Percentiles rank a stretch among this genome's conserved stretches.
These are phyloP conservation scores for Coemansia sp. DNA, from an alignment of 192 early-diverging fungal genomes.

Conservation along the genomic window DNA sequence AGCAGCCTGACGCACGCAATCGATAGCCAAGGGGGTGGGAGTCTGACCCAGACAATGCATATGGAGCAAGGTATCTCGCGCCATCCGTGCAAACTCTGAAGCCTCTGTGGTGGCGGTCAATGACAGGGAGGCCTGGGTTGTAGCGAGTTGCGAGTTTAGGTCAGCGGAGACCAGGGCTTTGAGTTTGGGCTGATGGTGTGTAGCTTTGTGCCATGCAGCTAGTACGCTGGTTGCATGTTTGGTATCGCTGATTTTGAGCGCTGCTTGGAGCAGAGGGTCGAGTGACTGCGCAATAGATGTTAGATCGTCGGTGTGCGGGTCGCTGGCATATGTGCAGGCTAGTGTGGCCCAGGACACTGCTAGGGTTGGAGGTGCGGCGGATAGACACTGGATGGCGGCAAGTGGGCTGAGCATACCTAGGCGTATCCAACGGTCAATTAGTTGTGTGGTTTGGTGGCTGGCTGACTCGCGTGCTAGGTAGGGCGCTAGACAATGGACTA, in stretches of 20 bases:
- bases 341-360: background rate
- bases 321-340: background rate
- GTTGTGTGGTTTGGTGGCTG: background rate
- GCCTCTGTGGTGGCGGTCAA: background rate
- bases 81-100: background rate
- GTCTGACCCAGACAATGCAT: constrained; percentile 33
- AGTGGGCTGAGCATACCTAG: constrained; percentile 8
- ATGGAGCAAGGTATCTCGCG: constrained; percentile 16
- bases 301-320: background rate
- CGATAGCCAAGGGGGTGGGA: constrained; percentile 8
- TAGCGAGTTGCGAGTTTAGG: background rate
- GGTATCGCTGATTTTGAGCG: background rate
- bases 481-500: constrained; percentile 18
- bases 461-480: constrained; percentile 15
- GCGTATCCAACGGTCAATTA: constrained; percentile 8
- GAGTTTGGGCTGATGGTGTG: background rate
- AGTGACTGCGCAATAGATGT: background rate
- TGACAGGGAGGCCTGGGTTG: background rate
- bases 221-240: background rate
- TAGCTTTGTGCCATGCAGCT: background rate
- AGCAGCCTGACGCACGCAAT: constrained; percentile 20
- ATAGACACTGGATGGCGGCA: constrained; percentile 17
- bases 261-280: background rate
- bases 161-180: background rate
- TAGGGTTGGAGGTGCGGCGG: background rate